Base-by-base conservation (phyloP, 1,139 yeast genomes). In the Sugiyamaella castrensis region DNA sequence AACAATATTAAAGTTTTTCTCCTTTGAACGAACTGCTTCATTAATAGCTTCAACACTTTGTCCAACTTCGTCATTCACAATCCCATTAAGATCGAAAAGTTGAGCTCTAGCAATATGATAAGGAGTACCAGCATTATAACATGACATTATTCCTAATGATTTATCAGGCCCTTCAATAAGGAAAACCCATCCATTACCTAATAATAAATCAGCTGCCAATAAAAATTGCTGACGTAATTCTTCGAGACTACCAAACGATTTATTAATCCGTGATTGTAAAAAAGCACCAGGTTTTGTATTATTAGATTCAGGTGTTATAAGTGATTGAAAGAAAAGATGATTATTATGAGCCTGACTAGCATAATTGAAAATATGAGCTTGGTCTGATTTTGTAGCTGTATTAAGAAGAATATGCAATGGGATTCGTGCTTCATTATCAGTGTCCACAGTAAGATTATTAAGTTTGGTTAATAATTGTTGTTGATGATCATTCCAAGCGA, bases 301-400 rank as follows among this genome's bases (percentile, higher is more conserved):
- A 46, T 60, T 58, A 26, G 53, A 45, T 29, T 53, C 57, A 11
- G 60, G 53, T 19, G 53, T 52, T n/a, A 58, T 54, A 52, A 91
- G 74, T 61, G 87, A 86, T 65, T 85, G 82, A 65, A 89, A 81
- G 61, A 86, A 88, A 52, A 92, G 75, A 70, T 92, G 98, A 71
- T 92, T 92, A 71, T 89, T 91, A 71, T 87, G 95, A 1, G 91
- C 84, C 66, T 87, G 96, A 4, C 96, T 86, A 10, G 98, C 97
- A 63, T 76, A 80, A 70, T 89, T 94, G 75, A 84, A 91, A 11
- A 85, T 72, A 51, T 81, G 80, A 37, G 91, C 84, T 60, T 80
- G 80, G 37, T 82, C 80, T 31, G 87, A 75, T 58, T 80, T 81
- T 61, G 80, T 79, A 8, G 94, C 87, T 1, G 95, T 81, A 59